Base-by-base conservation (phyloP, 306 rosid genomes). In the Luffa acutangula region DNA sequence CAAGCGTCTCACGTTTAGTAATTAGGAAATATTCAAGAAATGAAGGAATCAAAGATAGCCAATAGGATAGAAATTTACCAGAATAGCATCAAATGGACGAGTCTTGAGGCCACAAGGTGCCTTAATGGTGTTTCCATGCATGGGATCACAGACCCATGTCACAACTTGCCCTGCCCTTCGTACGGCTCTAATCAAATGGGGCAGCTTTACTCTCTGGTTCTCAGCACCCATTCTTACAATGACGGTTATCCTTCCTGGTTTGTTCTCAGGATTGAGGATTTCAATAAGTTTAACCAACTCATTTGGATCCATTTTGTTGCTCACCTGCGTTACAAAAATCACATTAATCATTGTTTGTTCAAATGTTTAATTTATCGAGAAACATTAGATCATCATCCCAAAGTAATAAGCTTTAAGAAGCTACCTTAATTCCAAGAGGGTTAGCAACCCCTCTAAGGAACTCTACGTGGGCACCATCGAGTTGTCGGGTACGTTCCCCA, bases 71-170 rank as follows among this genome's bases (percentile, higher is more conserved):
- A 64, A 46, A 9, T 49, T 34, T 91, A 91, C 96, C 84, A 91
- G 82, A 72, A 91, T 89, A 53, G 96, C 84, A 85, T 91, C 93
- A 48, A 91, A 91, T 10, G 93, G 93, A 67, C 93, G 90, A 18
- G 96, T 89, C 79, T 89, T 91, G 81, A 87, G 96, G 43, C 96
- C 96, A 78, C 93, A 91, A 15, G 93, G 96, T 63, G 96, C 96
- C 73, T 80, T 80, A 1, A 91, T 89, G 74, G 96, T 91, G 86
- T 91, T 91, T 78, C 96, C 96, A 59, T 91, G 96, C 90, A 90
- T 89, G 7, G 96, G 96, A 79, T 91, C 96, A 51, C 82, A 86
- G 81, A 91, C 91, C 96, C 96, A 91, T 66, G 96, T 89, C 80
- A 91, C 96, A 48, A 89, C 79, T 83, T 89, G 93, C 76, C 96